Percentiles rank a stretch among this genome's conserved stretches.
Evolutionary conservation across 768 basidiomycete genomes (phyloP).

Genomic region (Hericium erinaceus): DNA sequence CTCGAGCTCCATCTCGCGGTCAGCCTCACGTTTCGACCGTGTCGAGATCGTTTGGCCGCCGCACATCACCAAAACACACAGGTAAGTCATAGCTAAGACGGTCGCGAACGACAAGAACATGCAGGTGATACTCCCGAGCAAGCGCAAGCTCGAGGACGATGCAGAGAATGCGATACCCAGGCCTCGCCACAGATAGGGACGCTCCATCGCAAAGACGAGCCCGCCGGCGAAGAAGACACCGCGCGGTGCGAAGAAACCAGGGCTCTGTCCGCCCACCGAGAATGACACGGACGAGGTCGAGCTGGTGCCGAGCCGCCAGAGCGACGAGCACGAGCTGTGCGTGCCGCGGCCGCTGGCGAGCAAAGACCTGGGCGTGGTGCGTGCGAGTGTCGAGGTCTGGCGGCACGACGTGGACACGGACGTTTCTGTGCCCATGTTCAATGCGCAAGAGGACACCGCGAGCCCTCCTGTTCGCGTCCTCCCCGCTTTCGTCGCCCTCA

Average conservation of each 20-base stretch:
- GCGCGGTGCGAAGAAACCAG: conserved; percentile 25
- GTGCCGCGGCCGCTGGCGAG: conserved; percentile 18
- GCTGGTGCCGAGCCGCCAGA: conserved; percentile 58
- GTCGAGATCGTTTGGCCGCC: not conserved
- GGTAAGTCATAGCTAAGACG: not conserved
- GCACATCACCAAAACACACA: not conserved
- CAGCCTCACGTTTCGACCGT: not conserved
- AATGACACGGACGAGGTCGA: conserved; percentile 16
- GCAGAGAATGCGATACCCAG: not conserved
- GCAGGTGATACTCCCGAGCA: not conserved
- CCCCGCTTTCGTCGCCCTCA: too few species aligned
- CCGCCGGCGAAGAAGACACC: not conserved
- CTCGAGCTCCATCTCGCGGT: not conserved
- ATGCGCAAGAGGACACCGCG: not conserved
- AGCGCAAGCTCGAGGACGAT: conserved; percentile 5
- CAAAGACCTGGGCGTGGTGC: conserved; percentile 20
- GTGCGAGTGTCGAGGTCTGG: conserved; percentile 36
- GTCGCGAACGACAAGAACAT: not conserved
- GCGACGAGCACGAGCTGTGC: conserved; percentile 51
- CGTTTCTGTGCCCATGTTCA: not conserved
- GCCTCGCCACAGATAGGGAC: not conserved
- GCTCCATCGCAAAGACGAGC: not conserved
- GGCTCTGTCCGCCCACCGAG: conserved; percentile 24
- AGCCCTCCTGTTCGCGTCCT: not conserved
- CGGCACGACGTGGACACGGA: conserved; percentile 20